Percentiles rank a stretch among this genome's conserved stretches.
These are phyloP conservation scores for Solanum chiquidenum DNA, from an alignment of 257 asterid species.

Conservation along the genomic window DNA sequence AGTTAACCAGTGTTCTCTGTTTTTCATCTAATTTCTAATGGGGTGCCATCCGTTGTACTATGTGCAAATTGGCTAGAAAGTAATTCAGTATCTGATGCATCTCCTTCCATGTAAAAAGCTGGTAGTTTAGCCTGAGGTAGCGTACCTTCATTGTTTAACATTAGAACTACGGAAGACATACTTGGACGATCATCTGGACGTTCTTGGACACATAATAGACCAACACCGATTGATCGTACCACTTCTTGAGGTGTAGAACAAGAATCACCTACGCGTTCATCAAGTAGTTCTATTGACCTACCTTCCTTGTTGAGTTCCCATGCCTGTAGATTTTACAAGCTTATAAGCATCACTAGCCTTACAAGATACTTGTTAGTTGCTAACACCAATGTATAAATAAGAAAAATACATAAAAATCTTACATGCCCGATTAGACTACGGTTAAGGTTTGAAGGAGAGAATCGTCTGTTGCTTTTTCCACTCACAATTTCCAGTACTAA, in stretches of 20 bases:
- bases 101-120: conserved; percentile 15
- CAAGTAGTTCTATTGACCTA: conserved; percentile 11
- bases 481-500: conserved; percentile 18
- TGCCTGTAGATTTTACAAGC: conserved; percentile 10
- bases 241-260: conserved; percentile 4
- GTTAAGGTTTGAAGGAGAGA: conserved; percentile 6
- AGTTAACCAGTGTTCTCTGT: not conserved
- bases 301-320: conserved; percentile 20
- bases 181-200: conserved; percentile 22
- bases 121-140: conserved; percentile 22
- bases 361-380: not conserved
- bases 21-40: not conserved
- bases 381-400: not conserved
- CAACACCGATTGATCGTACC: conserved; percentile 20
- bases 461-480: conserved; percentile 15
- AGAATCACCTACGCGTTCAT: not conserved
- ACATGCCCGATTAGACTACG: conserved; percentile 20
- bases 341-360: not conserved
- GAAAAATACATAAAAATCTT: not conserved
- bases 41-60: not conserved
- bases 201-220: conserved; percentile 28
- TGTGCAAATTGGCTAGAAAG: not conserved
- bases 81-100: not conserved
- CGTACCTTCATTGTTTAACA: conserved; percentile 17
- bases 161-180: conserved; percentile 18